These are phyloP conservation scores for Pseudopithomyces chartarum DNA, from an alignment of 2,329 filamentous ascomycete species.

Conservation along the genomic window DNA sequence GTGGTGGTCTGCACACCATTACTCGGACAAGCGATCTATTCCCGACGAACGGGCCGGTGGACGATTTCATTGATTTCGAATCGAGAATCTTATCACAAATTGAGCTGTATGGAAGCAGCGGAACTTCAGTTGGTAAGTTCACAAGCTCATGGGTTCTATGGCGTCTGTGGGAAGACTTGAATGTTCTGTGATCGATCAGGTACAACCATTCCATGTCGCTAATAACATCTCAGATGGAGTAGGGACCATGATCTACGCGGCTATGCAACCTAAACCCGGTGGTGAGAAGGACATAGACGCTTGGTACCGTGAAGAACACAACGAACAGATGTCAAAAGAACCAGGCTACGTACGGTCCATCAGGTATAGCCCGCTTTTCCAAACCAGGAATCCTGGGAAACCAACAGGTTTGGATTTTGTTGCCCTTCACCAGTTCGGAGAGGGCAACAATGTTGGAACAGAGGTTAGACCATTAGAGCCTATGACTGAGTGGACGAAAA, in stretches of 20 bases:
- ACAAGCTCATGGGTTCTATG: no score
- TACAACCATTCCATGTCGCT: background rate
- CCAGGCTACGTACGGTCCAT: conserved; percentile 33
- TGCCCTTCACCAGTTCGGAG: conserved; percentile 37
- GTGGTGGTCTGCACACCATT: conserved; percentile 16
- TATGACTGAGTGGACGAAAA: conserved; percentile 40
- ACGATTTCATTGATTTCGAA: conserved; percentile 26
- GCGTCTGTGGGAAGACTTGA: no score
- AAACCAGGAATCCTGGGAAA: conserved; percentile 16
- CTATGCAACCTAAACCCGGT: conserved; percentile 30
- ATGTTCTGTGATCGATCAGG: no score
- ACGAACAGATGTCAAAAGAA: conserved; percentile 38
- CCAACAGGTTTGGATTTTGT: conserved; percentile 25
- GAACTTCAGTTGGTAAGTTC: conserved; percentile 25
- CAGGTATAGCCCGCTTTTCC: conserved; percentile 24
- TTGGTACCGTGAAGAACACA: conserved; percentile 41
- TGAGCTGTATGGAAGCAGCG: conserved; percentile 23
- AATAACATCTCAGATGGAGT: conserved; percentile 4
- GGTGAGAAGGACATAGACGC: conserved; percentile 31
- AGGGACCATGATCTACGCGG: conserved; percentile 29
- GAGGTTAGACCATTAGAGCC: conserved; percentile 33
- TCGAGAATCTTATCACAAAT: conserved; percentile 22
- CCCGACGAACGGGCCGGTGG: conserved; percentile 19
- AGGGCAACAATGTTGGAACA: conserved; percentile 30
- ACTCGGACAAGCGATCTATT: conserved; percentile 23